Evolutionary conservation across 1,284 basidiomycete genomes (phyloP), one percentile per base, ranked within the genome.

Genomic region (Pseudozyma tsukubaensis): DNA sequence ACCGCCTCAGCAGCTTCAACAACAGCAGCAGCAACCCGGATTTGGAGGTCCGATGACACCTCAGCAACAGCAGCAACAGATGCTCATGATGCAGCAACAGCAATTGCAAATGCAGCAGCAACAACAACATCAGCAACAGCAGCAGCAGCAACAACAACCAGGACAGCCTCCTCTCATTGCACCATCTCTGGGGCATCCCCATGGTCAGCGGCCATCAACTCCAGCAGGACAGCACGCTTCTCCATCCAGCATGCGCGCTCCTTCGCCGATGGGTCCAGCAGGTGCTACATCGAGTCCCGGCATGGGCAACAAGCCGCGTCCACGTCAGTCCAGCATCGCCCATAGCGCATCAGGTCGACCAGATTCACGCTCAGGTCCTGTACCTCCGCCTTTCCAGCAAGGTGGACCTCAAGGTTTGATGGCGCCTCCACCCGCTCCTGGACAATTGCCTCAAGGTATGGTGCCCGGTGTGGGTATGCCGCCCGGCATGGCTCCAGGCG

Each of bases 391-490:
- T 18, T 70, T 70, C 44, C 55, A 58, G 37, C 66, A 68, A 32
- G 66, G 50, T 18, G 69, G 62, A 1, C 60, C 59, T 50, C 59
- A 60, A 47, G 71, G 60, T 21, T 29, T 76, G 47, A 76, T 76
- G 72, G 72, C 72, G 6, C 72, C 72, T 0, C 72, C 72, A 32
- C 72, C 72, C 8, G 72, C 72, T 42, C 72, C 72, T 14, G 58
- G 66, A 14, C 72, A 75, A 2, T 18, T 74, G 49, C 66, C 72
- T 6, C 71, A 60, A 12, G 64, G 60, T 3, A 62, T 61, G 53
- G 18, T 50, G 21, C 60, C 70, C 3, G 68, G 68, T 2, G 56
- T 60, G 57, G 60, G 50, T 16, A 59, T 64, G 58, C 45, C 69
- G 19, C 66, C 54, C 3, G 60, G 64, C 6, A 67, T 67, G 60